Evolutionary conservation across 352 stramenopile species (phyloP).

Genomic region (Pythium sp.): DNA sequence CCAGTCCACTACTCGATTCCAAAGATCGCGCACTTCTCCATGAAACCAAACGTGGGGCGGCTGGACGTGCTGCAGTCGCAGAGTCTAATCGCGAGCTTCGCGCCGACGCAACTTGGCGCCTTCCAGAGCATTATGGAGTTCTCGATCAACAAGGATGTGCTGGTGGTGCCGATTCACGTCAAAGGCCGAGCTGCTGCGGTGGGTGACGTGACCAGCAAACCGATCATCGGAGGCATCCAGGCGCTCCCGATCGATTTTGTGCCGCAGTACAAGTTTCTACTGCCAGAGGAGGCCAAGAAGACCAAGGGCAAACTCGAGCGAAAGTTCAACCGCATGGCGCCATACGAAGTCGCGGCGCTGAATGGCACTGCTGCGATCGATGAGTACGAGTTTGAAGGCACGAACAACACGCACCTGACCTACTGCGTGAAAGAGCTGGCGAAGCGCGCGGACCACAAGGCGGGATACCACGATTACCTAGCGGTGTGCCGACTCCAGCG

Average conservation of each 20-base stretch:
- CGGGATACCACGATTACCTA: slow-evolving; percentile 72
- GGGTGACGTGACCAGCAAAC: slow-evolving; percentile 28
- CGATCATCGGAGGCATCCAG: slow-evolving; percentile 53
- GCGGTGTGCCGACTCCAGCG: slow-evolving; percentile 35
- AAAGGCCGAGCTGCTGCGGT: slow-evolving; percentile 58
- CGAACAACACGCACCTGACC: slow-evolving; percentile 82
- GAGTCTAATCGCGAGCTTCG: slow-evolving; percentile 88
- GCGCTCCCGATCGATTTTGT: slow-evolving; percentile 84
- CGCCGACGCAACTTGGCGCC: slow-evolving; percentile 80
- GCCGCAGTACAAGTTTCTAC: slow-evolving; percentile 89
- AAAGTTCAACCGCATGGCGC: slow-evolving; percentile 56
- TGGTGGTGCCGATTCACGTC: slow-evolving; percentile 59
- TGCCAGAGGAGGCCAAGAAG: slow-evolving; percentile 63
- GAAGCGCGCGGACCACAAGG: slow-evolving; percentile 58
- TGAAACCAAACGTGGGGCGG: slow-evolving; percentile 54
- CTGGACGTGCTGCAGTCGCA: slow-evolving; percentile 87
- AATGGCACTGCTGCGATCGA: slow-evolving; percentile 73
- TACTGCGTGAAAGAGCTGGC: slow-evolving; percentile 85
- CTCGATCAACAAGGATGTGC: slow-evolving; percentile 42
- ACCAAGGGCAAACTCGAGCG: slow-evolving; percentile 50
- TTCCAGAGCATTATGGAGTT: slow-evolving; percentile 55
- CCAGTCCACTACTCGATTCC: slow-evolving; percentile 61
- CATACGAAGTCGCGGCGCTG: slow-evolving; percentile 56
- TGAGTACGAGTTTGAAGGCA: slow-evolving; percentile 80
- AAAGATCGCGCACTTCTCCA: slow-evolving; percentile 76